These are phyloP conservation scores for Petunia secreta DNA, from an alignment of 257 asterid species.

Conservation along the genomic window DNA sequence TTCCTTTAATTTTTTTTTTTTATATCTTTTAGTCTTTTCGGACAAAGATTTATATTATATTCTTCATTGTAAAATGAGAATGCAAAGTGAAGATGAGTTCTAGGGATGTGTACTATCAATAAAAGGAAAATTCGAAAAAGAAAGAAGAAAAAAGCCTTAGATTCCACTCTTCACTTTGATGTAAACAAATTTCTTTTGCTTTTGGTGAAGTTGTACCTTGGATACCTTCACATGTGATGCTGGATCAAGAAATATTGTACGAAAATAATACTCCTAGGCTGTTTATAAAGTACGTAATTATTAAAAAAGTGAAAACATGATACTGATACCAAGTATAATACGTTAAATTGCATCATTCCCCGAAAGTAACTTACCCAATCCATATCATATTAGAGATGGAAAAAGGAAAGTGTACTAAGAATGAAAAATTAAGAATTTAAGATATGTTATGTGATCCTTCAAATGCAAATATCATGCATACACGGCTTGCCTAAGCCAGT, in stretches of 20 bases:
- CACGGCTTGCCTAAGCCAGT: too few relatives aligned
- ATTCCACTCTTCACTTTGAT: conserved; percentile 45
- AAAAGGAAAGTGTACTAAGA: too few relatives aligned
- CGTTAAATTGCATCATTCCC: too few relatives aligned
- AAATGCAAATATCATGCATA: too few relatives aligned
- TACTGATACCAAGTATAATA: too few relatives aligned
- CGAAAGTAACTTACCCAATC: too few relatives aligned
- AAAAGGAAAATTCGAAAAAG: conserved; percentile 25
- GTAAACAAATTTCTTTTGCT: conserved; percentile 41
- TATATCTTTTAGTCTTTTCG: conserved; percentile 29
- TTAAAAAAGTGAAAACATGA: too few relatives aligned
- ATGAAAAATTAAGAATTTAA: too few relatives aligned
- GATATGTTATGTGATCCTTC: too few relatives aligned
- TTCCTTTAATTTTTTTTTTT: conserved; percentile 35
- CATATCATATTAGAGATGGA: too few relatives aligned
- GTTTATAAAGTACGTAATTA: too few relatives aligned
- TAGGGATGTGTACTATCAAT: conserved; percentile 10
- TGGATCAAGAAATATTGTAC: background rate
- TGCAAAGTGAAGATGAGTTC: background rate
- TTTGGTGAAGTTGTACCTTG: conserved; percentile 31
- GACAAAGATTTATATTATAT: conserved; percentile 9
- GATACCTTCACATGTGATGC: background rate
- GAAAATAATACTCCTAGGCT: too few relatives aligned
- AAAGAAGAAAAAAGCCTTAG: conserved; percentile 29
- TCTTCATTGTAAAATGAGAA: background rate